phyloP scores from a whole-genome alignment of 495 filamentous ascomycete genomes.

The Hyaloscypha bicolor region DNA sequence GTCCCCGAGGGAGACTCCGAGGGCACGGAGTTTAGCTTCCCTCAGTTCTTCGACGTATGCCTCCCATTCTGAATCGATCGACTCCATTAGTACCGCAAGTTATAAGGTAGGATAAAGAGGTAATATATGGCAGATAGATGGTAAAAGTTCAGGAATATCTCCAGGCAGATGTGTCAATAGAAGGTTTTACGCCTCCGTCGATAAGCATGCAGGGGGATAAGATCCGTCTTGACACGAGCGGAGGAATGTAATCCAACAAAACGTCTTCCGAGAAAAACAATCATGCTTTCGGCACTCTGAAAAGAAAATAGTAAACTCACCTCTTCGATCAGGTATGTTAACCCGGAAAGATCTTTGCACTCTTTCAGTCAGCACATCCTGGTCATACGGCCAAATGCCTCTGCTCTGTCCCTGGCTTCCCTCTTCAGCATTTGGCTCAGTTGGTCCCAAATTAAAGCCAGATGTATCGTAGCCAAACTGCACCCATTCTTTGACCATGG shows the following conservation, averaged over 20 bases:
- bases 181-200: not conserved
- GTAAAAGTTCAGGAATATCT: not conserved
- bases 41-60: conserved; percentile 76
- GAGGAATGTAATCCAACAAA: conserved; percentile 1
- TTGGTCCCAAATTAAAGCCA: conserved; percentile 67
- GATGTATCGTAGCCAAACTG: conserved; percentile 72
- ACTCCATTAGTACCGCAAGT: conserved; percentile 3
- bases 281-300: not conserved
- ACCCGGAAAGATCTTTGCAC: conserved; percentile 57
- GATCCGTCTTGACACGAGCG: not conserved
- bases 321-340: conserved; percentile 70
- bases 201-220: not conserved
- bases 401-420: conserved; percentile 63
- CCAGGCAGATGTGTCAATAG: not conserved
- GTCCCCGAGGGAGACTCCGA: conserved; percentile 80
- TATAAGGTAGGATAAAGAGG: conserved; percentile 6
- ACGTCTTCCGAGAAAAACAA: not conserved
- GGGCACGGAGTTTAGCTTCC: conserved; percentile 87
- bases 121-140: conserved; percentile 8
- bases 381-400: conserved; percentile 68
- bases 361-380: conserved; percentile 58
- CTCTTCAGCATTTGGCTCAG: conserved; percentile 31
- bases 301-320: conserved; percentile 25
- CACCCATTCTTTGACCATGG: conserved; percentile 71
- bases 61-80: conserved; percentile 59